These are phyloP conservation scores for Paralagenidium karlingii DNA, from an alignment of 352 stramenopile species.

Conservation along the genomic window DNA sequence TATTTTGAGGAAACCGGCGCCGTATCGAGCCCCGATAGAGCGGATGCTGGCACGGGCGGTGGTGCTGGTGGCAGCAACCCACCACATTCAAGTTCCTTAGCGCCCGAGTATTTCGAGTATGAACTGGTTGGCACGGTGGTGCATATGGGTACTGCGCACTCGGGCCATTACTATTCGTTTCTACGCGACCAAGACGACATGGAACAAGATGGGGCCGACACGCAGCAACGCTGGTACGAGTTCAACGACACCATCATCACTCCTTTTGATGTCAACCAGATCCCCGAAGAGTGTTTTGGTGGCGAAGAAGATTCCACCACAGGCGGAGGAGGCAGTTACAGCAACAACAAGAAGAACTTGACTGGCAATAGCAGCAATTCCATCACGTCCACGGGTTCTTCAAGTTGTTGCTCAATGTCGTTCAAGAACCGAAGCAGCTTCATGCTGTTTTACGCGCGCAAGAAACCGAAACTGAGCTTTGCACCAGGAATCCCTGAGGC, in stretches of 20 bases:
- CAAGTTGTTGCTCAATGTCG: conserved; percentile 9
- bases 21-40: no score
- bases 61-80: conserved; percentile 1
- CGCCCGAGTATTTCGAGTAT: conserved; percentile 77
- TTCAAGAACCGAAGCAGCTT: conserved; percentile 83
- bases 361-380: no score
- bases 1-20: neutral
- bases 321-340: no score
- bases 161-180: conserved; percentile 86
- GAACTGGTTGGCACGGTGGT: conserved; percentile 80
- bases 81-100: conserved; percentile 9
- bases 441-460: conserved; percentile 76
- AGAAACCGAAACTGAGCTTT: conserved; percentile 21
- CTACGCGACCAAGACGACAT: conserved; percentile 42
- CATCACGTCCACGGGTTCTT: conserved; percentile 6
- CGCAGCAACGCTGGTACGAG: conserved; percentile 51
- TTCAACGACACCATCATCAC: conserved; percentile 82
- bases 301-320: no score
- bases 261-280: conserved; percentile 51
- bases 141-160: conserved; percentile 80
- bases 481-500: no score
- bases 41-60: no score
- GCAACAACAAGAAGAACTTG: no score
- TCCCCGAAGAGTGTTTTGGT: conserved; percentile 61
- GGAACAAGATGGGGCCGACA: conserved; percentile 1